phyloP scores from a whole-genome alignment of 2,329 filamentous ascomycete species.

The Botrytis elliptica region DNA sequence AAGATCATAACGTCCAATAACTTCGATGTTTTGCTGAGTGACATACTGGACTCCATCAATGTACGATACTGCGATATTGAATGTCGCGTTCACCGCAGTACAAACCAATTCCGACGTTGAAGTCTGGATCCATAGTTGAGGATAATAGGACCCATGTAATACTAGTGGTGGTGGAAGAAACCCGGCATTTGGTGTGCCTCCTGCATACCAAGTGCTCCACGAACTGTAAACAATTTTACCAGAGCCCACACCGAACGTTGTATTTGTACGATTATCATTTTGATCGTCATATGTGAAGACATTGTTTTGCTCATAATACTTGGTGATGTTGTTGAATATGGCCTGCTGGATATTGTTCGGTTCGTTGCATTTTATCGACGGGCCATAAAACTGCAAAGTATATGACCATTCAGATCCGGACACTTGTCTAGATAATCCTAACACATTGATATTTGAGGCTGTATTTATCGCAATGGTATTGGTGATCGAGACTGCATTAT shows the following conservation, averaged over 20 bases:
- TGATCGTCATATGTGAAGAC: neutral
- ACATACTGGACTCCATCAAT: slow-evolving; percentile 5
- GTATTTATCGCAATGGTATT: slow-evolving; percentile 4
- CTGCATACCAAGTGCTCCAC: slow-evolving; percentile 3
- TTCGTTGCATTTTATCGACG: slow-evolving; percentile 22
- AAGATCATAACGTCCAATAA: neutral
- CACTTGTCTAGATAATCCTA: slow-evolving; percentile 10
- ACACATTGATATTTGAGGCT: slow-evolving; percentile 11
- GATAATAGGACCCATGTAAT: neutral
- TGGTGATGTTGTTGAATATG: slow-evolving; percentile 15
- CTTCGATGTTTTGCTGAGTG: neutral
- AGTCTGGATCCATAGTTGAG: slow-evolving; percentile 26
- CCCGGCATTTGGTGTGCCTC: neutral
- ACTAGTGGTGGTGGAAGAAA: neutral
- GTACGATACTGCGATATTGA: slow-evolving; percentile 25
- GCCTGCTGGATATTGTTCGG: slow-evolving; percentile 18
- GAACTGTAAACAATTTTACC: neutral
- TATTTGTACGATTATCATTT: neutral
- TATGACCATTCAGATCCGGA: slow-evolving; percentile 25
- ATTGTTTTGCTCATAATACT: neutral
- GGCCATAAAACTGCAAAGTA: slow-evolving; percentile 26
- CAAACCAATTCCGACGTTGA: slow-evolving; percentile 22
- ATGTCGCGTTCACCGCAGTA: slow-evolving; percentile 25
- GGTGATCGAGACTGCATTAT: neutral
- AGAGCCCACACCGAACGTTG: neutral